Evolutionary conservation across 805 yeast genomes (phyloP).

Genomic region (Ogataea pignaliae): DNA sequence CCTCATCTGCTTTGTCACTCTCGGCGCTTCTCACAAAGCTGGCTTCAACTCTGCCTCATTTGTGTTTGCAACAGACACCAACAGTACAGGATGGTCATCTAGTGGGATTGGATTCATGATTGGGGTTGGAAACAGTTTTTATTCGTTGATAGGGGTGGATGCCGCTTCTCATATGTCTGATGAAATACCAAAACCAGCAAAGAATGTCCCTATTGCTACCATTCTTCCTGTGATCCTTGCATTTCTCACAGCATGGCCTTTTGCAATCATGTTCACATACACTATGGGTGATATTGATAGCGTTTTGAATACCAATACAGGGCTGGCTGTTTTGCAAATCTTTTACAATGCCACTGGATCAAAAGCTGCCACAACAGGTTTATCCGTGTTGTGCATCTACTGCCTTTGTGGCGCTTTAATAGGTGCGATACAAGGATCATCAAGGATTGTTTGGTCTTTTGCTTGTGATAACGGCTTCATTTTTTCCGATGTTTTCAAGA

Average conservation of each 20-base stretch:
- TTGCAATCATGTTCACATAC: slow-evolving; percentile 28
- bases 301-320: slow-evolving; percentile 11
- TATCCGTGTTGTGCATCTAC: slow-evolving; percentile 10
- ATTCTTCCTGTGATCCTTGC: slow-evolving; percentile 25
- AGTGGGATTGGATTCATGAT: slow-evolving; percentile 26
- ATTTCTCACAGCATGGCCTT: slow-evolving; percentile 25
- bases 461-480: slow-evolving; percentile 25
- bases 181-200: slow-evolving; percentile 27
- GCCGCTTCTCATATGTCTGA: slow-evolving; percentile 31
- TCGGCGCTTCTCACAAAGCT: slow-evolving; percentile 17
- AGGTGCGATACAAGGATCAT: slow-evolving; percentile 12
- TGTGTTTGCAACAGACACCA: slow-evolving; percentile 23
- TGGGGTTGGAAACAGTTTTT: slow-evolving; percentile 27
- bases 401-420: slow-evolving; percentile 10
- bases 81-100: slow-evolving; percentile 28
- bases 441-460: slow-evolving; percentile 21
- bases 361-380: slow-evolving; percentile 11
- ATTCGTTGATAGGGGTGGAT: slow-evolving; percentile 27
- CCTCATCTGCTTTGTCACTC: slow-evolving; percentile 18
- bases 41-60: slow-evolving; percentile 14
- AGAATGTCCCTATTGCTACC: slow-evolving; percentile 29
- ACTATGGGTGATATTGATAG: slow-evolving; percentile 20
- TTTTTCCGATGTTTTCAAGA: slow-evolving; percentile 18
- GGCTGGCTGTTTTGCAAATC: slow-evolving; percentile 9
- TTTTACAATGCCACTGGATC: slow-evolving; percentile 13